A percentile compares a stretch with the other conserved stretches of the same genome.
phyloP scores from a whole-genome alignment of 192 early-diverging fungal species.

The Backusella tarrabulga region DNA sequence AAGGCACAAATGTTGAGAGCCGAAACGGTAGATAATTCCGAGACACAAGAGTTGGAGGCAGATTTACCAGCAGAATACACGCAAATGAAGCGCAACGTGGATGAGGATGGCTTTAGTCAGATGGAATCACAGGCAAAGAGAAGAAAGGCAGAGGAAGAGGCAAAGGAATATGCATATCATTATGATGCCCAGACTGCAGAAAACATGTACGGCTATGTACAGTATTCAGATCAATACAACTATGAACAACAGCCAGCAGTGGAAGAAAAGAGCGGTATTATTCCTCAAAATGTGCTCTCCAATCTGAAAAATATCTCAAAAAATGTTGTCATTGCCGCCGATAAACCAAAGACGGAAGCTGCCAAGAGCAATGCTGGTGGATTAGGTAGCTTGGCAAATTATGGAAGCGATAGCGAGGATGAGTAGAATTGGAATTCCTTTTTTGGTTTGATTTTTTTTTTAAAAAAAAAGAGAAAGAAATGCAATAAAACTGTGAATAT shows the following conservation, averaged over 20 bases:
- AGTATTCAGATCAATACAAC: background rate
- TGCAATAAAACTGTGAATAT: too few species aligned
- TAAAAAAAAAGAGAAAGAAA: too few species aligned
- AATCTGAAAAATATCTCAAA: slow-evolving; percentile 8
- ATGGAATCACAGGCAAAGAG: slow-evolving; percentile 23
- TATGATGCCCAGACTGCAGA: slow-evolving; percentile 1
- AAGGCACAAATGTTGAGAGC: background rate
- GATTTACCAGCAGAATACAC: slow-evolving; percentile 18
- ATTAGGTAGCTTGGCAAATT: slow-evolving; percentile 38
- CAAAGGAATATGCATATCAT: background rate
- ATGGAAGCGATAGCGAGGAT: slow-evolving; percentile 45
- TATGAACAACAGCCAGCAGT: background rate
- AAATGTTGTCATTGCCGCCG: background rate
- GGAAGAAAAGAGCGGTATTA: slow-evolving; percentile 18
- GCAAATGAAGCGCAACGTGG: slow-evolving; percentile 18
- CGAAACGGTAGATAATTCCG: slow-evolving; percentile 5
- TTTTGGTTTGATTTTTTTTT: too few species aligned
- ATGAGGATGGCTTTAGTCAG: slow-evolving; percentile 28
- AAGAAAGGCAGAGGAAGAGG: slow-evolving; percentile 21
- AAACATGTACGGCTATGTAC: slow-evolving; percentile 13
- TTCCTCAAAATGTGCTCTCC: slow-evolving; percentile 22
- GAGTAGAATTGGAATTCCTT: slow-evolving; percentile 6
- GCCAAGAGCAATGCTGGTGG: slow-evolving; percentile 22
- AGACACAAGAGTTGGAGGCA: slow-evolving; percentile 4
- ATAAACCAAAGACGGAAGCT: background rate